These are phyloP conservation scores for Rhodotorula sp. DNA, from an alignment of 1,284 basidiomycete species.

Conservation along the genomic window DNA sequence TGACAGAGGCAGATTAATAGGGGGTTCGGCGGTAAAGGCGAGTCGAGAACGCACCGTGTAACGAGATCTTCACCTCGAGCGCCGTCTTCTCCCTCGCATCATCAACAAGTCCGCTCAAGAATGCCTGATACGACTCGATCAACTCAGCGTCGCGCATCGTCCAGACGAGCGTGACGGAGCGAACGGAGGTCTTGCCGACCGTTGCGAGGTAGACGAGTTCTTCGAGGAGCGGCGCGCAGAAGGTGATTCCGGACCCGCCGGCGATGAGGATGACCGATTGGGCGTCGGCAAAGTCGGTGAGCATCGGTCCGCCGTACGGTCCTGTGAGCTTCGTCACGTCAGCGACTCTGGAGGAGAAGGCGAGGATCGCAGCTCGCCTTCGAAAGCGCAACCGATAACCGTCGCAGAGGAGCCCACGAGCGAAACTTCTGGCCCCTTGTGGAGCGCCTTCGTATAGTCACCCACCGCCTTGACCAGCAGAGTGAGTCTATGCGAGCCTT, in stretches of 20 bases:
- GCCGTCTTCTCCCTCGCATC: constrained; percentile 23
- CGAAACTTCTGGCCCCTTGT: background rate
- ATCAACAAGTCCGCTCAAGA: constrained; percentile 12
- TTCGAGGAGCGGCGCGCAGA: constrained; percentile 24
- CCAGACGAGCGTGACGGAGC: constrained; percentile 23
- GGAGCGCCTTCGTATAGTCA: constrained; percentile 20
- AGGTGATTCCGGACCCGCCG: constrained; percentile 39
- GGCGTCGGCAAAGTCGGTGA: constrained; percentile 19
- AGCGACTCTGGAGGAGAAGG: background rate
- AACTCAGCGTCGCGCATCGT: constrained; percentile 1
- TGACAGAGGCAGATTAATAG: background rate
- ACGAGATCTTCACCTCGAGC: constrained; percentile 1
- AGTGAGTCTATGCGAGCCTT: constrained; percentile 29
- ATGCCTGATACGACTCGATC: constrained; percentile 17
- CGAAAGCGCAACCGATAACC: constrained; percentile 5
- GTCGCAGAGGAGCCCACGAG: background rate
- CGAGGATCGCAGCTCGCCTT: constrained; percentile 8
- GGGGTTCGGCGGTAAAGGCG: background rate
- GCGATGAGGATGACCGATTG: constrained; percentile 36
- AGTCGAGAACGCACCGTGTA: constrained; percentile 9
- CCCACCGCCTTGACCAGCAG: constrained; percentile 33
- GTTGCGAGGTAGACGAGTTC: constrained; percentile 24
- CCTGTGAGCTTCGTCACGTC: background rate
- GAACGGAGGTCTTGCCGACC: background rate
- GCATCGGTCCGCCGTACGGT: constrained; percentile 16